Conservation (phyloP, 106 monocot species). For the Platanthera zijinensis region DNA sequence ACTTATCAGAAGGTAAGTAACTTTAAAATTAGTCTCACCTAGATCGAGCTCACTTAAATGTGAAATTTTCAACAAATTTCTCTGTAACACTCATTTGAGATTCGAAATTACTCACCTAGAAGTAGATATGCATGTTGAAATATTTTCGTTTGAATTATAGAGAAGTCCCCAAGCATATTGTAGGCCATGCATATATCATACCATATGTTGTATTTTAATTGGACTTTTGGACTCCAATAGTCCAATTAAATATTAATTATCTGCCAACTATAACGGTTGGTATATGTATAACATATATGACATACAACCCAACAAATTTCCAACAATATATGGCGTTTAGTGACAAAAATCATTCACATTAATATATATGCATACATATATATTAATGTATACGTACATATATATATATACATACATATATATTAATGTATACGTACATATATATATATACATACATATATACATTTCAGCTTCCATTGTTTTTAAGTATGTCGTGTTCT, state of each 20-base stretch:
- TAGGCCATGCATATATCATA: neutral
- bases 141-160: neutral
- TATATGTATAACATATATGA: neutral
- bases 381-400: no score
- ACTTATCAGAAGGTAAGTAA: no score
- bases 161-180: neutral
- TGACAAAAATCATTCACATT: neutral
- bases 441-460: no score
- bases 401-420: neutral
- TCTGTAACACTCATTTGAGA: no score
- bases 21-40: no score
- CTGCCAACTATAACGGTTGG: neutral
- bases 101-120: no score
- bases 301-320: neutral
- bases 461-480: no score
- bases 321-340: neutral
- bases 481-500: no score
- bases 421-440: no score
- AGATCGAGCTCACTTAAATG: no score
- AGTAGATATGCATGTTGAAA: no score
- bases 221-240: neutral
- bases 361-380: neutral
- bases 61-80: no score
- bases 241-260: neutral
- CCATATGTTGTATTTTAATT: neutral